A percentile compares a stretch with the other conserved stretches of the same genome.
phyloP scores from a whole-genome alignment of 805 yeast species.

The Huiozyma naganishii region DNA sequence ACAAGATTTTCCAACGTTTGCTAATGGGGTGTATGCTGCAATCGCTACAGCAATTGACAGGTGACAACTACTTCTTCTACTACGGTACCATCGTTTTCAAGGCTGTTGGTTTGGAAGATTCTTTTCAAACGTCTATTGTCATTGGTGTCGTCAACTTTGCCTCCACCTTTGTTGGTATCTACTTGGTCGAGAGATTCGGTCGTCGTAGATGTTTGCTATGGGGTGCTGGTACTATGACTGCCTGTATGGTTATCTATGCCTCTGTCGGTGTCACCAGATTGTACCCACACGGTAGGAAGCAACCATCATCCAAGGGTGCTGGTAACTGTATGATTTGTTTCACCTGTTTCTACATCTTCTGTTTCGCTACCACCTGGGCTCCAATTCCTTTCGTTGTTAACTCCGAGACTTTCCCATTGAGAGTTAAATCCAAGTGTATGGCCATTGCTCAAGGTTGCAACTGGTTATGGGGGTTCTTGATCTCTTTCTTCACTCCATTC shows the following conservation, averaged over 20 bases:
- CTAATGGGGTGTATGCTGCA: conserved; percentile 46
- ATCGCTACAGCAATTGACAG: conserved; percentile 59
- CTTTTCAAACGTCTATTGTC: conserved; percentile 48
- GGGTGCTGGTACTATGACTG: conserved; percentile 40
- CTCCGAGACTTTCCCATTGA: conserved; percentile 62
- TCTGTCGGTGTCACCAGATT: conserved; percentile 46
- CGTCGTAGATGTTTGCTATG: conserved; percentile 37
- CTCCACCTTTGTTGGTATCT: conserved; percentile 45
- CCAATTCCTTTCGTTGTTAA: conserved; percentile 56
- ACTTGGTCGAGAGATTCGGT: conserved; percentile 44
- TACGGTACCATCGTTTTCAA: conserved; percentile 53
- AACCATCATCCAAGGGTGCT: conserved; percentile 33
- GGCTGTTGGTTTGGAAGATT: conserved; percentile 49
- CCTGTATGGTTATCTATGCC: conserved; percentile 36
- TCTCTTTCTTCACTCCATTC: conserved; percentile 42
- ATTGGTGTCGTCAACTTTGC: conserved; percentile 52
- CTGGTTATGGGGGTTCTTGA: conserved; percentile 59
- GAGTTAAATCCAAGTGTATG: conserved; percentile 52
- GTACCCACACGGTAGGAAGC: conserved; percentile 29
- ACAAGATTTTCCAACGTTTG: conserved; percentile 41
- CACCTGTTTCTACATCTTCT: conserved; percentile 61
- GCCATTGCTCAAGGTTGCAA: conserved; percentile 53
- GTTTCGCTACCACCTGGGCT: conserved; percentile 71
- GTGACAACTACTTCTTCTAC: conserved; percentile 59
- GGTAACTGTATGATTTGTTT: conserved; percentile 65